Conservation (phyloP, 192 early-diverging fungal species). For the Entomortierella parvispora region DNA sequence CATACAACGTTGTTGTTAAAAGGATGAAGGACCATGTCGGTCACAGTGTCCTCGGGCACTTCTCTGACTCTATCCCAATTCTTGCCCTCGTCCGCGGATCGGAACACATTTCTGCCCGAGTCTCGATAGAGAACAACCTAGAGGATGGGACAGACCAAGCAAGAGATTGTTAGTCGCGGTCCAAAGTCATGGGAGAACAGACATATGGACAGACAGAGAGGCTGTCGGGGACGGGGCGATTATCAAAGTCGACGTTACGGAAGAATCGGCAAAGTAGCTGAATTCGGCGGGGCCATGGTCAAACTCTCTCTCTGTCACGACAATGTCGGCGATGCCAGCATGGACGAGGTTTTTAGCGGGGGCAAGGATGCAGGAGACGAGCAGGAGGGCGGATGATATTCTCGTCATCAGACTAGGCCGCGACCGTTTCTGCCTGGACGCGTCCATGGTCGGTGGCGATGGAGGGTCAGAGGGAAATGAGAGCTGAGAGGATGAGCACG, state of each 20-base stretch:
- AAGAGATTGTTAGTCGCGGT: neutral
- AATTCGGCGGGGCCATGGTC: constrained; percentile 14
- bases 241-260: constrained; percentile 14
- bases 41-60: constrained; percentile 56
- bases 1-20: constrained; percentile 70
- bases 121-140: constrained; percentile 41
- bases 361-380: constrained; percentile 10
- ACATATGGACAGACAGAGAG: neutral
- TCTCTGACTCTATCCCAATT: constrained; percentile 62
- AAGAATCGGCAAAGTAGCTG: constrained; percentile 39
- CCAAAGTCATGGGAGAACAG: too few relatives aligned
- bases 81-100: constrained; percentile 75
- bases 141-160: neutral
- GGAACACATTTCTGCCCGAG: constrained; percentile 50
- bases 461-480: too few relatives aligned
- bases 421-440: constrained; percentile 20
- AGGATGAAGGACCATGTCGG: constrained; percentile 69
- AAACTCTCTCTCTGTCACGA: constrained; percentile 11
- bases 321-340: constrained; percentile 17
- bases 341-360: neutral
- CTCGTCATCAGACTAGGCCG: constrained; percentile 2
- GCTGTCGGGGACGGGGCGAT: neutral
- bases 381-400: constrained; percentile 14
- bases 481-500: neutral
- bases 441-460: constrained; percentile 53